These are phyloP conservation scores for Arthrobotrys iridis DNA, from an alignment of 2,329 filamentous ascomycete species.

Conservation along the genomic window DNA sequence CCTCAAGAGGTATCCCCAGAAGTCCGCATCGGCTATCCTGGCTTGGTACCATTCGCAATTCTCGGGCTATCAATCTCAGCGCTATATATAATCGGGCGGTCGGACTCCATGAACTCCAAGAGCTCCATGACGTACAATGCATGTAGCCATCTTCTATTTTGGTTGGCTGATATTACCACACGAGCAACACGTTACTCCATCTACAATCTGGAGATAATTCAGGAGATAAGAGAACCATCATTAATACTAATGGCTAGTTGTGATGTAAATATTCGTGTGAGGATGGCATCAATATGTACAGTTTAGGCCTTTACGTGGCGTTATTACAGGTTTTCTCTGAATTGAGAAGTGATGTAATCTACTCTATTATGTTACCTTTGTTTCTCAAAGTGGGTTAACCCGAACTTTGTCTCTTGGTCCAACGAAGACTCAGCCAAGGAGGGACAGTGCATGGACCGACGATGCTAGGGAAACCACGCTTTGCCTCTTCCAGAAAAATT, in stretches of 20 bases:
- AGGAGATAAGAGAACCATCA: not conserved
- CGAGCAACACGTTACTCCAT: not conserved
- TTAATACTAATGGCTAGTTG: not conserved
- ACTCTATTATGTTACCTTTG: not conserved
- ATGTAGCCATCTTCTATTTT: constrained; percentile 33
- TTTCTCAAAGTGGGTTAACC: not conserved
- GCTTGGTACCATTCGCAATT: constrained; percentile 23
- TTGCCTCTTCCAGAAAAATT: constrained; percentile 40
- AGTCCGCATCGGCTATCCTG: constrained; percentile 45
- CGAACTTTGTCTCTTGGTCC: not conserved
- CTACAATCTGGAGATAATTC: too few species aligned
- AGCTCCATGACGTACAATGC: constrained; percentile 54
- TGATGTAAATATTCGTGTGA: not conserved
- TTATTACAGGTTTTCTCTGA: not conserved
- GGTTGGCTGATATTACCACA: constrained; percentile 33
- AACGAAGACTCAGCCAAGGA: constrained; percentile 35
- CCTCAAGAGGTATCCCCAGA: constrained; percentile 7
- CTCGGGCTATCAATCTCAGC: not conserved
- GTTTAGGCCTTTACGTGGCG: not conserved
- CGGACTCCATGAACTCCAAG: constrained; percentile 17
- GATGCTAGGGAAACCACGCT: constrained; percentile 44
- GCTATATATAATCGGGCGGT: constrained; percentile 28
- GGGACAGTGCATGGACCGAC: constrained; percentile 47
- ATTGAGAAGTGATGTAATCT: not conserved
- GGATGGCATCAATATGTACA: not conserved